Percentiles rank a stretch among this genome's conserved stretches.
Conservation (phyloP, 2,329 filamentous ascomycete genomes). For the Talaromyces sp. region DNA sequence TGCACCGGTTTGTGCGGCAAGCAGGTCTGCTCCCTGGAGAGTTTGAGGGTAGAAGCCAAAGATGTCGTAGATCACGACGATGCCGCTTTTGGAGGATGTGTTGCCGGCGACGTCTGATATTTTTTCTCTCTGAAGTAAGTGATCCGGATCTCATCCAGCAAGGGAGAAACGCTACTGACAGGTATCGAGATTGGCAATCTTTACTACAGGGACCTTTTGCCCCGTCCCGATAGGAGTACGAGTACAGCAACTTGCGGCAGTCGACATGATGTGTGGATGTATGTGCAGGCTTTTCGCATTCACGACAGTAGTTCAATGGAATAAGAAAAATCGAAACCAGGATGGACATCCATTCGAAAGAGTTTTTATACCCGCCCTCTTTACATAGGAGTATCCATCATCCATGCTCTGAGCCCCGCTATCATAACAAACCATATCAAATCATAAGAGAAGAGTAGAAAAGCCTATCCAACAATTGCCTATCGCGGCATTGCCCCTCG, state of each 20-base stretch:
- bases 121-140: neutral
- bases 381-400: neutral
- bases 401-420: neutral
- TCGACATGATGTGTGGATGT: conserved; percentile 9
- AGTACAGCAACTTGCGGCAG: conserved; percentile 17
- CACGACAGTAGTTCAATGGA: neutral
- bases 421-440: neutral
- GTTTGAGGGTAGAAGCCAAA: conserved; percentile 65
- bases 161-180: conserved; percentile 15
- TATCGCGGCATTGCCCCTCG: neutral
- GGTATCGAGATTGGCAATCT: conserved; percentile 20
- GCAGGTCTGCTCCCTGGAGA: conserved; percentile 62
- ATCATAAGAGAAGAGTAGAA: neutral
- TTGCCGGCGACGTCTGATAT: conserved; percentile 40
- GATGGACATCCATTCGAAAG: neutral
- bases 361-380: neutral
- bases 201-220: conserved; percentile 16
- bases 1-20: conserved; percentile 37
- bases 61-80: conserved; percentile 64
- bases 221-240: conserved; percentile 19
- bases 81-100: conserved; percentile 52
- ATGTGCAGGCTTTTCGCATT: neutral
- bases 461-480: neutral
- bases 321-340: neutral
- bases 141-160: neutral